Base-by-base conservation (phyloP, 2,329 filamentous ascomycete species). In the Mycosphaerella sp. region DNA sequence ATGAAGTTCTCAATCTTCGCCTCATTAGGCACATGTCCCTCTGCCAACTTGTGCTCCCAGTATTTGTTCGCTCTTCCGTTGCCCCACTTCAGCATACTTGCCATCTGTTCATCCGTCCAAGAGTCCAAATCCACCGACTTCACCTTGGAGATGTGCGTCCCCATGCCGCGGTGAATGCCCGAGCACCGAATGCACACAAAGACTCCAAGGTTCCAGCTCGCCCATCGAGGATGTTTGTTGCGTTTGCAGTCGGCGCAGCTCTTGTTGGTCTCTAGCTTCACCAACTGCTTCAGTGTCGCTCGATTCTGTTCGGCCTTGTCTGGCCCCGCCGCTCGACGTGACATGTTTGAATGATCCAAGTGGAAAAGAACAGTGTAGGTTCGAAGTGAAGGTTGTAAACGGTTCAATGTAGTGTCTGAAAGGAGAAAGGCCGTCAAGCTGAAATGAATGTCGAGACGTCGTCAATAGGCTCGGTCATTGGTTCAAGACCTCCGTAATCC, bases 1-100 rank as follows among this genome's bases (percentile, higher is more conserved):
- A 98, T 97, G 69, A 98, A 98, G 78, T 97, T 98, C 80, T 98
- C 93, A 65, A 98, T 97, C 80, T 98, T 98, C 62, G 87, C 82
- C 76, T 98, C 95, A 21, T 92, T 95, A 1, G 93, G 93, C 45
- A 92, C 83, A 73, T 98, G 93, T 56, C 91, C 91, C 11, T 86
- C 76, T 2, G 92, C 90, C 67, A 98, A 76, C 75, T 97, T 98
- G 59, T 88, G 83, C 74, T 98, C 95, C 92, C 92, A 98, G 72
- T 97, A 95, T 78, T 95, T 97, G 77, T 98, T 98, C 53, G 93
- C 93, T 72, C 91, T 85, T 53, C 86, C 82, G 72, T 98, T 98
- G 56, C 93, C 93, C 95, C 93, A 98, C 76, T 82, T 89, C 60
- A 98, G 73, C 62, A 98, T 85, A 72, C 89, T 96, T 72, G 93